Evolutionary conservation across 2,329 filamentous ascomycete species (phyloP).

Genomic region (Talaromyces sp.): DNA sequence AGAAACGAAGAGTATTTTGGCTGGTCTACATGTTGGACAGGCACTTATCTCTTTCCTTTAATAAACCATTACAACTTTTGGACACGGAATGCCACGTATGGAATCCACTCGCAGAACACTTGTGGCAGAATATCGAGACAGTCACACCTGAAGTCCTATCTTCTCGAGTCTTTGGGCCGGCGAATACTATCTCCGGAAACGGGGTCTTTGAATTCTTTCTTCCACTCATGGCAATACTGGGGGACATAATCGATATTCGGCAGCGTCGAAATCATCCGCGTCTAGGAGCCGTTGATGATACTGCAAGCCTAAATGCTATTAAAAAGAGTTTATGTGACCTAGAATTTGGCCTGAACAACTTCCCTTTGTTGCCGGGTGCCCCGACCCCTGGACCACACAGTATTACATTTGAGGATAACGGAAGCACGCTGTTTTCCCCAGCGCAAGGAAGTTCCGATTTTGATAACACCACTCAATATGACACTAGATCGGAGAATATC

Average conservation of each 20-base stretch:
- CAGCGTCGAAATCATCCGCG: slow-evolving; percentile 40
- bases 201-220: slow-evolving; percentile 48
- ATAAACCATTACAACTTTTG: slow-evolving; percentile 38
- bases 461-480: neutral
- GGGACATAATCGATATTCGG: slow-evolving; percentile 46
- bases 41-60: slow-evolving; percentile 45
- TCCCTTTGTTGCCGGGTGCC: neutral
- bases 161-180: slow-evolving; percentile 29
- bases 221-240: slow-evolving; percentile 45
- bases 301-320: slow-evolving; percentile 15
- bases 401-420: slow-evolving; percentile 13
- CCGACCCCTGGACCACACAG: neutral
- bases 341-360: neutral
- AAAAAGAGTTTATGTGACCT: neutral
- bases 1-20: slow-evolving; percentile 45
- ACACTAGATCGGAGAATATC: neutral
- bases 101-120: slow-evolving; percentile 4
- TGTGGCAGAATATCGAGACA: slow-evolving; percentile 1
- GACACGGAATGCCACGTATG: slow-evolving; percentile 44
- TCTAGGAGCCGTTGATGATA: slow-evolving; percentile 33
- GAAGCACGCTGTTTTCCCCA: neutral
- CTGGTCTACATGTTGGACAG: slow-evolving; percentile 44
- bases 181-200: slow-evolving; percentile 30
- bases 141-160: neutral
- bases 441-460: neutral